Evolutionary conservation across 208 protist species (phyloP), one percentile per base, ranked within the genome.

Genomic region (Acanthamoeba quina): DNA sequence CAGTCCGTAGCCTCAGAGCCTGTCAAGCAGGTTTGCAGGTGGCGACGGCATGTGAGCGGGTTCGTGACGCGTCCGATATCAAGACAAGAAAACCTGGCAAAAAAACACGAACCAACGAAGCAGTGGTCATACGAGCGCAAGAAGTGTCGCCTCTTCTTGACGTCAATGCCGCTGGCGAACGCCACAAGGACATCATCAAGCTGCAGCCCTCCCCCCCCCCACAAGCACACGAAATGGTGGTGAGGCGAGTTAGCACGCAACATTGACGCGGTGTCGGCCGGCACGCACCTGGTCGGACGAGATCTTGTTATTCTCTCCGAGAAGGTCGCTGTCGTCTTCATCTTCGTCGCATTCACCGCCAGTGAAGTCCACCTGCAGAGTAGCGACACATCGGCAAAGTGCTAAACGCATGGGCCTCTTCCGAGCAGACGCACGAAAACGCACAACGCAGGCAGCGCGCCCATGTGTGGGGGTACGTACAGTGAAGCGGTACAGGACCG

Each of bases 131-230:
- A 85, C 19, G 76, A 85, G 15, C 29, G 34, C 76, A 85, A 34
- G 76, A 85, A 85, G 47, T 85, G 76, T 9, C 76, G 76, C 47
- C 76, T 49, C 29, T 85, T 85, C 76, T 85, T 85, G 44, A 85
- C 44, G 34, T 85, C 76, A 4, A 85, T 26, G 37, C 76, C 76
- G 76, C 15, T 85, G 29, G 13, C 19, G 44, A 85, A 58, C 24
- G 41, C 44, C 76, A 58, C 76, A 11, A 85, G 76, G 44, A 85
- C 44, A n/a, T 85, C 76, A 29, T 85, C 76, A 13, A 76, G 68
- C 68, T 76, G 34, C 17, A 47, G 52, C 15, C 52, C 49, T 0
- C 54, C 17, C 11, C 17, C 17, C 52, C 13, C 52, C 17, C 11
- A 3, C 52, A 58, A 58, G 6, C 44, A 49, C 44, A 1, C 44